Base-by-base conservation (phyloP, 306 rosid genomes). In the Amphicarpaea edgeworthii region DNA sequence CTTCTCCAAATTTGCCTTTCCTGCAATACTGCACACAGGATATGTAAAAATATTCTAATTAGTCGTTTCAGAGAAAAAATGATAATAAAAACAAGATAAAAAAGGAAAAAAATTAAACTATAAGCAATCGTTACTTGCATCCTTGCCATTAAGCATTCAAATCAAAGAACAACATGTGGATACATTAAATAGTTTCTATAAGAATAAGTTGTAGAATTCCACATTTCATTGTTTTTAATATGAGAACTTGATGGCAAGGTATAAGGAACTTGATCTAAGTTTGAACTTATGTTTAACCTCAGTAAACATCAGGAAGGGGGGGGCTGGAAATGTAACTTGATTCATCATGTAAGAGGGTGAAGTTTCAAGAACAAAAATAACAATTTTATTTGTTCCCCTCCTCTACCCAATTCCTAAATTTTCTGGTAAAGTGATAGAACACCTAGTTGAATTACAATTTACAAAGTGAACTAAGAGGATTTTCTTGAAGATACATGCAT, bases 1-100 rank as follows among this genome's bases (percentile, higher is more conserved):
- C 86, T 83, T 90, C 80, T 93, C 96, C 89, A 93, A 86, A 82
- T 91, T 93, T 70, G 88, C 87, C 84, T 93, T 90, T 73, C 97
- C 97, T 9, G 96, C 93, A 81, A 93, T 90, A 76, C 97, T 93
- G 87, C 30, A 68, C 32, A 82, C 32, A 57, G 41, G 66, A 64
- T 68, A 47, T 12, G 17, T 30, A 17, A 47, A 67, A 55, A 73
- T 38, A 41, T 58, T 17, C 11, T 26, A 37, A 61, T 60, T 38
- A 60, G 58, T 38, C 17, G 11, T 38, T 57, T 68, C 21, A 60
- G 15, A 68, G 46, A 68, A 68, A 59, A 34, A 15, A 15, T 38
- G 45, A 45, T 72, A 73, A 80, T 24, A 12, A 3, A 60, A 63
- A 21, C 7, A 41, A 66, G 40, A 37, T 38, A 23, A 46, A 57